A percentile compares a stretch with the other conserved stretches of the same genome.
phyloP scores from a whole-genome alignment of 306 rosid species.

The Prunus mira region DNA sequence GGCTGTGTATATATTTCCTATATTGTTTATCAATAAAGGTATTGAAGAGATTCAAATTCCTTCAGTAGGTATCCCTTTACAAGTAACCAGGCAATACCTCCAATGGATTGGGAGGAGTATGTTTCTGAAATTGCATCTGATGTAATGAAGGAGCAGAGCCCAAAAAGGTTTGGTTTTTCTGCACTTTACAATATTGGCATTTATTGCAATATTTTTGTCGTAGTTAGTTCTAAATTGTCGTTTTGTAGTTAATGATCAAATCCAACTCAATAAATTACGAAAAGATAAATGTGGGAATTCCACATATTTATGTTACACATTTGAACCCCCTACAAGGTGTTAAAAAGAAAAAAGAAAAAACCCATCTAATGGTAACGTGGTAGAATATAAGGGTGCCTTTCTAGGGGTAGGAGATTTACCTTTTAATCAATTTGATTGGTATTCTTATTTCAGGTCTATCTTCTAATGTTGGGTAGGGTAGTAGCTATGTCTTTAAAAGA shows the following conservation, averaged over 20 bases:
- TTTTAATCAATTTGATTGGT: too few relatives aligned
- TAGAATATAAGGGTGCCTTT: too few relatives aligned
- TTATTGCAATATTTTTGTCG: neutral
- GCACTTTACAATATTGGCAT: neutral
- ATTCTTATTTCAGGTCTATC: too few relatives aligned
- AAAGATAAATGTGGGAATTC: neutral
- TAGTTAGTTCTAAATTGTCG: neutral
- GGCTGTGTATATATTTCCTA: too few relatives aligned
- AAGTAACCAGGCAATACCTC: conserved; percentile 63
- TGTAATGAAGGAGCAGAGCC: conserved; percentile 98
- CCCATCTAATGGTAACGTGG: too few relatives aligned
- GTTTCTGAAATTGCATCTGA: conserved; percentile 82
- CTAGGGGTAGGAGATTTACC: too few relatives aligned
- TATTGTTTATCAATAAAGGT: too few relatives aligned
- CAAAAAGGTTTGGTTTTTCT: conserved; percentile 61
- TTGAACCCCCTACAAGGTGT: neutral
- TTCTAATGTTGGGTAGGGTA: too few relatives aligned
- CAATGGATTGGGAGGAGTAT: conserved; percentile 98
- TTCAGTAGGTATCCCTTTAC: conserved; percentile 69
- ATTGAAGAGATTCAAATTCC: too few relatives aligned
- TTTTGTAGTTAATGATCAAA: neutral
- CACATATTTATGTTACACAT: neutral
- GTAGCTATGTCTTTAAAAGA: too few relatives aligned
- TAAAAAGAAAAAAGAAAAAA: too few relatives aligned
- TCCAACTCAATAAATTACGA: neutral